A percentile compares a stretch with the other conserved stretches of the same genome.
phyloP scores from a whole-genome alignment of 306 rosid genomes.

The Pachyrhizus erosus region DNA sequence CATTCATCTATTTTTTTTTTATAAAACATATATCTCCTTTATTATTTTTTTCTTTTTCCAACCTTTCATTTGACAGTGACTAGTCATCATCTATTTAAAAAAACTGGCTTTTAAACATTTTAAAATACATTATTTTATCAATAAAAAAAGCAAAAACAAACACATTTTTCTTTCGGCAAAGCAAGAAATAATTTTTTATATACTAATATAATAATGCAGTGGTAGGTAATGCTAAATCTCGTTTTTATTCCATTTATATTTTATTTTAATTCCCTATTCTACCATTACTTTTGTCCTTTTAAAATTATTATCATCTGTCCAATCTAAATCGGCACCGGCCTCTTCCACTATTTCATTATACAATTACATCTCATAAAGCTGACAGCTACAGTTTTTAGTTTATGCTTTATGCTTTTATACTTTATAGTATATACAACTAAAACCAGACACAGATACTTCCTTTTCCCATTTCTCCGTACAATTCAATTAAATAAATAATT shows the following conservation, averaged over 20 bases:
- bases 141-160: neutral
- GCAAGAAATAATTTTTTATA: neutral
- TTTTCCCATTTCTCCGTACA: too few species aligned
- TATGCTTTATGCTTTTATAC: too few species aligned
- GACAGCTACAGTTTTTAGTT: neutral
- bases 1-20: too few species aligned
- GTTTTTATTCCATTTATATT: neutral
- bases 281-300: neutral
- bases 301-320: neutral
- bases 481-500: too few species aligned
- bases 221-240: neutral
- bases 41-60: too few species aligned
- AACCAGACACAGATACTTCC: too few species aligned
- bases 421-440: too few species aligned
- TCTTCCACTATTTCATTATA: neutral
- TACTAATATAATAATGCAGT: neutral
- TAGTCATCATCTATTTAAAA: neutral
- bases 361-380: conserved; percentile 8
- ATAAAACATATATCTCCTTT: too few species aligned
- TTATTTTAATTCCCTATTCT: neutral
- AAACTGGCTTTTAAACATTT: too few species aligned
- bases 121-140: too few species aligned
- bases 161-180: conserved; percentile 7
- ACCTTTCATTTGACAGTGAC: neutral
- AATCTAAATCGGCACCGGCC: conserved; percentile 27